Percentiles rank a stretch among this genome's conserved stretches.
phyloP scores from a whole-genome alignment of 192 early-diverging fungal genomes.

The Entrophospora sp. region DNA sequence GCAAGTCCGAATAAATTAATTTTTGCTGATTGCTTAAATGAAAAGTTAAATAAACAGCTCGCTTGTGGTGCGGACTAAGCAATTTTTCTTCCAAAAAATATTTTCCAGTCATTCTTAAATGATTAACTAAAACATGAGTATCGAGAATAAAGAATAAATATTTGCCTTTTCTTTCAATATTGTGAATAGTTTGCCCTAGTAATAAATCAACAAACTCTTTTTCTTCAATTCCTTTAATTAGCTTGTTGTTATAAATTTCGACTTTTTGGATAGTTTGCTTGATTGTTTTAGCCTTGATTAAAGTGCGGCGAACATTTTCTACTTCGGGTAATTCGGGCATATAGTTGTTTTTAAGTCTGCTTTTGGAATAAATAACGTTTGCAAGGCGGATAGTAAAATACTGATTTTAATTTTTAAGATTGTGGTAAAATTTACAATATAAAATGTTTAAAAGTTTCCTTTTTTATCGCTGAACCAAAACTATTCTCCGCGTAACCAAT shows the following conservation, averaged over 20 bases:
- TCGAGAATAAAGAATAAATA: not conserved
- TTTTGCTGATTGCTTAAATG: not conserved
- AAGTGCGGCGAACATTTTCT: not conserved
- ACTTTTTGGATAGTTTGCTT: not conserved
- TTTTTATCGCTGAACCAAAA: too few relatives aligned
- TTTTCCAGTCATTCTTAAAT: not conserved
- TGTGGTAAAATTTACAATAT: too few relatives aligned
- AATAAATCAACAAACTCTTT: constrained; percentile 6
- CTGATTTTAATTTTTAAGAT: too few relatives aligned
- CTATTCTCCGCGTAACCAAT: too few relatives aligned
- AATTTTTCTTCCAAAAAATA: not conserved
- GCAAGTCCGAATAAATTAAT: not conserved
- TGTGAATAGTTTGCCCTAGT: not conserved
- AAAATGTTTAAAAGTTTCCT: too few relatives aligned
- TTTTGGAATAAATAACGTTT: too few relatives aligned
- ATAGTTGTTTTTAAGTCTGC: not conserved
- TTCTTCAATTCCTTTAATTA: not conserved
- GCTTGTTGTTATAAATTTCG: not conserved
- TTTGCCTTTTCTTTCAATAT: not conserved
- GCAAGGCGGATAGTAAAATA: too few relatives aligned
- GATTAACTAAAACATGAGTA: not conserved
- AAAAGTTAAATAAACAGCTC: not conserved
- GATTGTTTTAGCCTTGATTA: not conserved
- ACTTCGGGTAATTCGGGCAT: constrained; percentile 2
- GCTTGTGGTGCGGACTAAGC: not conserved